These are phyloP conservation scores for Helicostylum pulchrum DNA, from an alignment of 192 early-diverging fungal genomes.

Conservation along the genomic window DNA sequence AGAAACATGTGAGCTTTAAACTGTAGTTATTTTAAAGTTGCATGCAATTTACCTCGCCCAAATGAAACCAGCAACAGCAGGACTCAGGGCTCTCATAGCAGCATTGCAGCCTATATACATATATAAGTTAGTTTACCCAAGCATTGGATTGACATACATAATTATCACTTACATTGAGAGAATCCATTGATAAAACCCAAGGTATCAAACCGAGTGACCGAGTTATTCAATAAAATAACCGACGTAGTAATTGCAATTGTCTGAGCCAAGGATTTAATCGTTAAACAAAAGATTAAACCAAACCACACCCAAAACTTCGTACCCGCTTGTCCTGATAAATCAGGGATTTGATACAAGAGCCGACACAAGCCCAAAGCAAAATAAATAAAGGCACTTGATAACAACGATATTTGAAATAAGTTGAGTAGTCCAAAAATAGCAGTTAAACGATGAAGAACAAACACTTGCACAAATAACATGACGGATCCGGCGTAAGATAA, in stretches of 20 bases:
- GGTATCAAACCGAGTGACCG: slow-evolving; percentile 33
- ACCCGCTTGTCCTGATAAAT: slow-evolving; percentile 6
- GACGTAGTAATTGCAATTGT: slow-evolving; percentile 38
- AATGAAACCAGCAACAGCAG: slow-evolving; percentile 46
- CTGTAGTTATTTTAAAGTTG: not conserved
- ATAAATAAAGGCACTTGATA: slow-evolving; percentile 3
- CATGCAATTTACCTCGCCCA: slow-evolving; percentile 46
- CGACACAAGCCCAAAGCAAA: slow-evolving; percentile 17
- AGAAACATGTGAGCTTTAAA: not conserved
- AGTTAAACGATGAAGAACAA: slow-evolving; percentile 42
- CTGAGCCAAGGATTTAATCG: slow-evolving; percentile 19
- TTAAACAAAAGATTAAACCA: slow-evolving; percentile 14
- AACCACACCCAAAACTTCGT: slow-evolving; percentile 29
- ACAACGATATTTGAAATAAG: slow-evolving; percentile 40
- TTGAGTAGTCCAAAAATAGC: slow-evolving; percentile 40
- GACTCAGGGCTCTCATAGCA: slow-evolving; percentile 44
- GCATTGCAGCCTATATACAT: slow-evolving; percentile 14
- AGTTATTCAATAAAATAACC: slow-evolving; percentile 50
- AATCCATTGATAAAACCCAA: slow-evolving; percentile 59
- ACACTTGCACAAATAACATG: slow-evolving; percentile 47
- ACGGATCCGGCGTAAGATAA: slow-evolving; percentile 40
- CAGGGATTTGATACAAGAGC: slow-evolving; percentile 18
- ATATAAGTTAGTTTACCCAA: not conserved
- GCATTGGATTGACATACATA: not conserved
- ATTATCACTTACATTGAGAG: slow-evolving; percentile 35